phyloP scores from a whole-genome alignment of 306 rosid species.

The Prunus mume region DNA sequence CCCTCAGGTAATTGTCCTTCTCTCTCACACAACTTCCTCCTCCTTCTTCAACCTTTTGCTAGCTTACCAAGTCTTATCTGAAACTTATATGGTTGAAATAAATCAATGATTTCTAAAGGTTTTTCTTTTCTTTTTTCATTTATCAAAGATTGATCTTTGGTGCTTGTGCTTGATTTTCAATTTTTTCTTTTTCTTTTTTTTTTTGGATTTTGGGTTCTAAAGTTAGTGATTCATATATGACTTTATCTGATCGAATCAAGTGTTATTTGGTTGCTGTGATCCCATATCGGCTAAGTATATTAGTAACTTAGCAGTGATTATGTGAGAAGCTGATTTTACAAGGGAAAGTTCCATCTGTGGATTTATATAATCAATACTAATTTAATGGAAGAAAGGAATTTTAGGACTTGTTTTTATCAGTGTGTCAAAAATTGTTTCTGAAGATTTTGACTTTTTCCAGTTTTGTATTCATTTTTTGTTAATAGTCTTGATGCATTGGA shows the following conservation, averaged over 20 bases:
- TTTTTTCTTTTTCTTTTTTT: neutral
- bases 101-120: neutral
- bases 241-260: neutral
- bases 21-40: neutral
- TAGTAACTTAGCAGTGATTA: neutral
- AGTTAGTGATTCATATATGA: neutral
- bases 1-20: neutral
- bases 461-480: neutral
- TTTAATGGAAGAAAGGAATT: neutral
- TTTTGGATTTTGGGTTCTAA: neutral
- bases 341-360: neutral
- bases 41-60: neutral
- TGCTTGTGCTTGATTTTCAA: neutral
- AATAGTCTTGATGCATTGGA: neutral
- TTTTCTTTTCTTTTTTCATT: neutral
- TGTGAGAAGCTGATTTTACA: neutral
- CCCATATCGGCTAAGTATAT: neutral
- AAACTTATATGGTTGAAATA: neutral
- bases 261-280: neutral
- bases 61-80: neutral
- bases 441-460: neutral
- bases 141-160: neutral
- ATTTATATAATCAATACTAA: neutral
- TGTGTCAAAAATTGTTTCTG: neutral
- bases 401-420: neutral